Percentiles rank a stretch among this genome's conserved stretches.
Conservation (phyloP, 805 yeast genomes). For the Kodamaea neixiangensis region DNA sequence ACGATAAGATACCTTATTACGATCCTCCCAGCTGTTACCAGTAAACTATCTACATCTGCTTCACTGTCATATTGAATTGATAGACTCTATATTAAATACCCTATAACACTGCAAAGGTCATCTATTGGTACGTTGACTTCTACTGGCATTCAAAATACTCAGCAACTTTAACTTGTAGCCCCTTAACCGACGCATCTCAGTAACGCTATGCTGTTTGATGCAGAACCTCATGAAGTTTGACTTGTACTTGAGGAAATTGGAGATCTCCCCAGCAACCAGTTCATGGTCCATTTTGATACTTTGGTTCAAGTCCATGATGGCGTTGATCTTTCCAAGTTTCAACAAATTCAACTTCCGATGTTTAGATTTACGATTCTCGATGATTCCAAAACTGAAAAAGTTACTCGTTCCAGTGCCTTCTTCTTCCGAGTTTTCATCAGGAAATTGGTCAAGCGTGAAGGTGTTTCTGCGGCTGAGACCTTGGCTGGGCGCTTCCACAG, state of each 20-base stretch:
- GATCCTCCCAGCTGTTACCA: too few species aligned
- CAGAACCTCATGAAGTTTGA: conserved; percentile 39
- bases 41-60: too few species aligned
- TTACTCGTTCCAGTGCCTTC: conserved; percentile 12
- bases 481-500: background rate
- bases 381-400: conserved; percentile 41
- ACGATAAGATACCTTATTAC: too few species aligned
- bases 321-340: conserved; percentile 42
- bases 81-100: background rate
- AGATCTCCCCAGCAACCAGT: conserved; percentile 60
- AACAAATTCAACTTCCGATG: conserved; percentile 45
- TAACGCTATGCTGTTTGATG: conserved; percentile 30
- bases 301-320: conserved; percentile 43
- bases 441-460: conserved; percentile 1
- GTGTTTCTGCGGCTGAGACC: background rate
- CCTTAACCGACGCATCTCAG: conserved; percentile 19
- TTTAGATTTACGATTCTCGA: conserved; percentile 54
- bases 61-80: background rate
- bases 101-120: background rate
- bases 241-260: conserved; percentile 56
- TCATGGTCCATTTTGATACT: conserved; percentile 61
- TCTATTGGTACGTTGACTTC: background rate
- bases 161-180: background rate
- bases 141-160: background rate
- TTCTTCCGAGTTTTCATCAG: conserved; percentile 5